These are phyloP conservation scores for Neurospora crassa DNA, from an alignment of 2,329 filamentous ascomycete species.

Conservation along the genomic window DNA sequence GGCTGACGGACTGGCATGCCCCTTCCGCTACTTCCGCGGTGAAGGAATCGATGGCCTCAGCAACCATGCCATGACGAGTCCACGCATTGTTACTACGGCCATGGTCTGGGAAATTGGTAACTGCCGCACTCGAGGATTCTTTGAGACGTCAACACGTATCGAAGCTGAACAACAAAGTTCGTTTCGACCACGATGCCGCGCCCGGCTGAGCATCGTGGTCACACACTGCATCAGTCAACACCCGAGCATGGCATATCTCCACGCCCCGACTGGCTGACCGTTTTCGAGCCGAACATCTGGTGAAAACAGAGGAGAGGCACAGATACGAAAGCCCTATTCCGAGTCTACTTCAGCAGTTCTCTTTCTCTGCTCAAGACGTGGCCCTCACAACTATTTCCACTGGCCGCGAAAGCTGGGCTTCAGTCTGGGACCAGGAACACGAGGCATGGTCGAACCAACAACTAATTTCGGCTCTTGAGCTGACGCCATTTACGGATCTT, in stretches of 20 bases:
- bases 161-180: neutral
- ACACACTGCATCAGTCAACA: neutral
- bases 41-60: neutral
- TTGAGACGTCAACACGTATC: neutral
- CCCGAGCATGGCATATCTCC: neutral
- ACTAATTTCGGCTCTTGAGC: neutral
- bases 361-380: neutral
- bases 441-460: neutral
- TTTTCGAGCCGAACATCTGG: neutral
- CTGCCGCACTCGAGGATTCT: neutral
- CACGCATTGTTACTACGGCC: neutral
- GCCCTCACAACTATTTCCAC: neutral
- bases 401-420: neutral
- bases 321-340: neutral
- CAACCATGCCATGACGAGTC: neutral
- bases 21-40: neutral
- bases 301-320: neutral
- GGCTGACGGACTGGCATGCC: neutral
- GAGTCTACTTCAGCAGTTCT: neutral
- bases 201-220: neutral
- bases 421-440: neutral
- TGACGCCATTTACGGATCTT: neutral
- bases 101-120: neutral
- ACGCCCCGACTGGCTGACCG: neutral
- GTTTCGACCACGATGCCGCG: neutral